Base-by-base conservation (phyloP, 495 filamentous ascomycete species). In the Xylaria intraflava region DNA sequence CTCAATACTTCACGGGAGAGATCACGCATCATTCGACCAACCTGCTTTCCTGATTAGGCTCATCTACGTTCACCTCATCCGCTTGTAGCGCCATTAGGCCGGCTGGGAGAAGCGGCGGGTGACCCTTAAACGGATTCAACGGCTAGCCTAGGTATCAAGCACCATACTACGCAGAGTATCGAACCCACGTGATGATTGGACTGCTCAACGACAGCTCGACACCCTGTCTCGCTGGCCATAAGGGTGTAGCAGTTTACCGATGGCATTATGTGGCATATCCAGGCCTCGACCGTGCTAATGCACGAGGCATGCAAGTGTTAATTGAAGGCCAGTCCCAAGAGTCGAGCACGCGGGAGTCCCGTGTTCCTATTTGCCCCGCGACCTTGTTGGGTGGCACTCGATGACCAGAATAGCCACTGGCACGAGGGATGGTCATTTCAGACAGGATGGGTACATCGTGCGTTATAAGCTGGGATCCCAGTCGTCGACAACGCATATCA, bases 241-340 rank as follows among this genome's bases (percentile, higher is more conserved):
- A 29, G 31, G 22, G 30, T n/a, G 26, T 16, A 40, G 33, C 31
- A 53, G 33, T 46, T 46, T 46, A 53, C 39, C 24, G 24, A 46
- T 46, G 51, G 45, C 42, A 53, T 53, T 41, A 53, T 53, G 51
- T 53, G 51, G 51, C 51, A 53, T 46, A 33, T 30, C 24, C 19
- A 23, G 2, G 41, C 26, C 31, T n/a, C n/a, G n/a, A n/a, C n/a
- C n/a, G n/a, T 36, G 40, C 41, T 36, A 45, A 45, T 53, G 50
- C 50, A 45, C 11, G 14, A 41, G 10, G 19, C 16, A 53, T 53
- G 51, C 51, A 53, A 27, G 42, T 53, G 41, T 38, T 53, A 38
- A 30, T 6, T 38, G 24, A 31, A 38, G 38, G 33, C 46, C 14
- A 41, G 51, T 42, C 51, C 41, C 51, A 41, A 53, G 33, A n/a